Evolutionary conservation across 805 yeast genomes (phyloP), one percentile per base, ranked within the genome.

Genomic region (Debaryomyces maramus): DNA sequence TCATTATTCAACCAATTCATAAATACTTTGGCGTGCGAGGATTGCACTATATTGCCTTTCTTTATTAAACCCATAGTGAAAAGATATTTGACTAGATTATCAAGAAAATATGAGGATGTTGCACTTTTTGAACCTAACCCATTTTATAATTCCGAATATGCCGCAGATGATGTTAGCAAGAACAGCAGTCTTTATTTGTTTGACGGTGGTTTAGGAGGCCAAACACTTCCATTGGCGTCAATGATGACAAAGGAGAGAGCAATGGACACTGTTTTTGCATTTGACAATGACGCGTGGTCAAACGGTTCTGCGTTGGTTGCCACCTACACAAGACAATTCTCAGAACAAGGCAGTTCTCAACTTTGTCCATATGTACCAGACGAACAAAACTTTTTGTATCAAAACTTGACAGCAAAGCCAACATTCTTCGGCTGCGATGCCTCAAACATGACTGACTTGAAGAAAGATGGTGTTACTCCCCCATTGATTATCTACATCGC

Each of bases 381-480:
- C 36, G 49, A 44, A 23, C 40, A 53, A 7, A 61, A 71, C 1
- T 67, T 67, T 38, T 46, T 55, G 19, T 50, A 53, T 24, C 48
- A 51, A 26, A 66, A 66, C 46, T 55, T 67, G 34, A 64, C 72
- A 4, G 67, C 70, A 9, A 60, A 53, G 41, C 74, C 74, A 21
- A 56, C 66, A 5, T 68, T 68, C 45, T 68, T 68, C 47, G 74
- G 74, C 3, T 68, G 74, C 45, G 58, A 65, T 36, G 64, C 70
- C 9, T 37, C 45, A 3, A 67, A 67, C 45, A 53, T 64, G 48
- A 63, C 72, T 5, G 66, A 51, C 22, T 57, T 67, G 48, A 57
- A 52, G 7, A 60, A 61, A 39, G 65, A 65, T 33, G 70, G 61
- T 17, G 65, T 60, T 1, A 43, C 53, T 4, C 71, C 72, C 5